Base-by-base conservation (phyloP, 208 protist species). In the Acanthamoeba lenticulata region DNA sequence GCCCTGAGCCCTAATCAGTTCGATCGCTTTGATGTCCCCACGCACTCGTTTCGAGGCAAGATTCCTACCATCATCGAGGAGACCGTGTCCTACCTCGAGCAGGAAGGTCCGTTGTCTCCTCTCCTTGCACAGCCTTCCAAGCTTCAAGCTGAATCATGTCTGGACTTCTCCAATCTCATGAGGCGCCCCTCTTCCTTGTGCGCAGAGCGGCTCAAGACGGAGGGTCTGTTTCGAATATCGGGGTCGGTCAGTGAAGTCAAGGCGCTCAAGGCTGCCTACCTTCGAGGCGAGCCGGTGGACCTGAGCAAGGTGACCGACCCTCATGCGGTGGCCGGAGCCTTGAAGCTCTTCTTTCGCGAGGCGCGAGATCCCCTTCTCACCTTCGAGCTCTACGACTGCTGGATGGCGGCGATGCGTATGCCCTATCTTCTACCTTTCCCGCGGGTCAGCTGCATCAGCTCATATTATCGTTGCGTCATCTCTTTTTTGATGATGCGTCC, bases 331-430 rank as follows among this genome's bases (percentile, higher is more conserved):
- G 52, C 89, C 42, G 60, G 65, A n/a, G 60, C 81, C 6, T n/a
- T 81, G 42, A 93, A 93, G 47, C 52, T 83, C 42, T 93, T 93
- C 47, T 93, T 83, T 44, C 89, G 89, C 19, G 67, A 93, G 34
- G 42, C 67, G 21, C 55, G 44, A 3, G 89, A 69, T 15, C 89
- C 89, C 6, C 65, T 93, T n/a, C 89, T 93, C 44, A 93, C 89
- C 36, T 93, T 42, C 62, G 89, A 93, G 44, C 47, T 93, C 2
- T 93, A 93, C 60, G 24, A 9, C 21, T 93, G 89, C 62, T 93
- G 67, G 65, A 42, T 93, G 1, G 52, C 89, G 5, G 57, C n/a
- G 5, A 27, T 93, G 52, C 34, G 89, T 93, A 52, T 11, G 83
- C n/a, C n/a, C n/a, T n/a, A n/a, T n/a, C n/a, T n/a, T n/a, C n/a